Percentiles rank a stretch among this genome's conserved stretches.
Evolutionary conservation across 2,329 filamentous ascomycete species (phyloP).

Genomic region (Nothophoma quercina): DNA sequence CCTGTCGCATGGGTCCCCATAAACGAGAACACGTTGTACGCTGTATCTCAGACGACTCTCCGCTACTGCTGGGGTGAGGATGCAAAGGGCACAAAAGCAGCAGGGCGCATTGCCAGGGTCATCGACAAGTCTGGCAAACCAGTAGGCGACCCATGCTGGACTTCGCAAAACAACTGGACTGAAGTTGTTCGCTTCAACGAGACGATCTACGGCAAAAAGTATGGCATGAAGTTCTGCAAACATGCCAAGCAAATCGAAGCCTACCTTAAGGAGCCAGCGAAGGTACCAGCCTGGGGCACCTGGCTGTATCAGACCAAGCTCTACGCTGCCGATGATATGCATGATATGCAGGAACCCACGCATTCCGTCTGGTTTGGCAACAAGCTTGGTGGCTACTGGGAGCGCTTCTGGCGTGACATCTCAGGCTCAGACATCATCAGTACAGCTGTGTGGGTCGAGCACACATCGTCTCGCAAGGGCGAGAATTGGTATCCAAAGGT

Average conservation of each 20-base stretch:
- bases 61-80: slow-evolving; percentile 22
- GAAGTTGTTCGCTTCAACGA: slow-evolving; percentile 22
- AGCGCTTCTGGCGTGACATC: slow-evolving; percentile 24
- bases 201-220: slow-evolving; percentile 20
- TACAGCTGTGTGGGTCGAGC: slow-evolving; percentile 20
- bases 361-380: slow-evolving; percentile 21
- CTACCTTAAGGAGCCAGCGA: slow-evolving; percentile 19
- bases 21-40: slow-evolving; percentile 15
- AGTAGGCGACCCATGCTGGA: slow-evolving; percentile 23
- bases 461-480: slow-evolving; percentile 8
- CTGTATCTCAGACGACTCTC: slow-evolving; percentile 22
- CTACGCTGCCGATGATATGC: slow-evolving; percentile 17
- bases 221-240: slow-evolving; percentile 23
- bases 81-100: slow-evolving; percentile 24
- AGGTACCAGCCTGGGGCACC: slow-evolving; percentile 21
- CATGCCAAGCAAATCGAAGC: slow-evolving; percentile 21
- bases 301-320: slow-evolving; percentile 23
- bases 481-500: slow-evolving; percentile 15
- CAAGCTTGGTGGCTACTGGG: slow-evolving; percentile 17
- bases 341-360: slow-evolving; percentile 24
- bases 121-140: slow-evolving; percentile 14
- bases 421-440: slow-evolving; percentile 17
- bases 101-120: slow-evolving; percentile 18
- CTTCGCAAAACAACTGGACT: slow-evolving; percentile 21
- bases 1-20: slow-evolving; percentile 21